A percentile compares a stretch with the other conserved stretches of the same genome.
Evolutionary conservation across 768 basidiomycete species (phyloP).

Genomic region (Leccinum imitatum): DNA sequence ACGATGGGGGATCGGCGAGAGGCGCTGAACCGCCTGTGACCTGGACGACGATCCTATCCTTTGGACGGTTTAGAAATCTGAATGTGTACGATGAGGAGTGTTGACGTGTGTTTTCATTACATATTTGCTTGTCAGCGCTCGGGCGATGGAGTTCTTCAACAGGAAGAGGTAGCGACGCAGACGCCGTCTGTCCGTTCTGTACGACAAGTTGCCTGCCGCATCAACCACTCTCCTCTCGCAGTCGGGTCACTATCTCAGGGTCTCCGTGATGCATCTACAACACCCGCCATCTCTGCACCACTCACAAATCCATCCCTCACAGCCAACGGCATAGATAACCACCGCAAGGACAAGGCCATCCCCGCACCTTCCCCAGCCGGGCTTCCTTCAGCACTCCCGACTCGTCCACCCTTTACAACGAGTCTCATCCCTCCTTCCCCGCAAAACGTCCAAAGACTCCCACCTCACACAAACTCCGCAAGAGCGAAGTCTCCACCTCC

Average conservation of each 20-base stretch:
- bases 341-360: slow-evolving; percentile 50
- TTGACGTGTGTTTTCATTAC: slow-evolving; percentile 26
- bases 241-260: slow-evolving; percentile 56
- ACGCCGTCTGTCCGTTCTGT: slow-evolving; percentile 62
- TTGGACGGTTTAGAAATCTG: slow-evolving; percentile 14
- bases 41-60: slow-evolving; percentile 26
- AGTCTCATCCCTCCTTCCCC: slow-evolving; percentile 41
- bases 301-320: slow-evolving; percentile 83
- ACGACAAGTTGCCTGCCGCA: slow-evolving; percentile 5
- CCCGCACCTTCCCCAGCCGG: slow-evolving; percentile 26
- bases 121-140: slow-evolving; percentile 4
- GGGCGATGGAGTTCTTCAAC: slow-evolving; percentile 65
- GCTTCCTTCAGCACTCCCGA: slow-evolving; percentile 55
- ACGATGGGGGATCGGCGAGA: slow-evolving; percentile 25
- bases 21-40: slow-evolving; percentile 30
- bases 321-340: slow-evolving; percentile 62
- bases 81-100: slow-evolving; percentile 6
- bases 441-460: slow-evolving; percentile 37
- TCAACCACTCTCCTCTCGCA: slow-evolving; percentile 59
- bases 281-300: slow-evolving; percentile 66
- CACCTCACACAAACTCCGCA: slow-evolving; percentile 37
- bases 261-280: slow-evolving; percentile 38
- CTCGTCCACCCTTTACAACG: slow-evolving; percentile 59
- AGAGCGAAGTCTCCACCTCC: slow-evolving; percentile 56
- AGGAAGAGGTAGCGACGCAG: slow-evolving; percentile 57